phyloP scores from a whole-genome alignment of 495 filamentous ascomycete species.

The Margaritispora aquatica region DNA sequence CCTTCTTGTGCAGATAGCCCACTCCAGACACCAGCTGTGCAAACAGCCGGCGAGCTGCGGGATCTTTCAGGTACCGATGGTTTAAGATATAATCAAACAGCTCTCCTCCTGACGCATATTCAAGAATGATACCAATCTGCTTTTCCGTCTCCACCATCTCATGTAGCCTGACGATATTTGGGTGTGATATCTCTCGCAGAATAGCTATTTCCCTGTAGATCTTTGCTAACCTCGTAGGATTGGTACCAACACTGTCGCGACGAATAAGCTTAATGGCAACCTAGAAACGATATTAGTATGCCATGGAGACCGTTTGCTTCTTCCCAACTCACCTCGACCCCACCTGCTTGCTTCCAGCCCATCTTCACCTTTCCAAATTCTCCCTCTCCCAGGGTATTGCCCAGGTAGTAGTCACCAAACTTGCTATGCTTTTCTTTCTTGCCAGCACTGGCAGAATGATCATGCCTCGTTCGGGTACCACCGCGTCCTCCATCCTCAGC shows the following conservation, averaged over 20 bases:
- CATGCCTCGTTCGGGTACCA: constrained; percentile 66
- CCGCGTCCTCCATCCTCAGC: constrained; percentile 56
- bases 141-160: constrained; percentile 98
- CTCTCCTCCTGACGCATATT: constrained; percentile 96
- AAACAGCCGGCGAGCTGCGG: constrained; percentile 83
- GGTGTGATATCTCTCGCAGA: constrained; percentile 76
- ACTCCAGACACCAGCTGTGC: constrained; percentile 95
- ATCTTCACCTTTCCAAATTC: constrained; percentile 99
- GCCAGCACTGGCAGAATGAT: constrained; percentile 49
- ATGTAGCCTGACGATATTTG: constrained; percentile 94
- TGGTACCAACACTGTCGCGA: constrained; percentile 77
- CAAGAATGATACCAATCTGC: constrained; percentile 95
- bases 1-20: constrained; percentile 97
- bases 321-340: constrained; percentile 21
- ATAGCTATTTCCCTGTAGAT: constrained; percentile 97
- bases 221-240: constrained; percentile 84
- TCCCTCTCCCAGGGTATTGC: constrained; percentile 95
- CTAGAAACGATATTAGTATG: constrained; percentile 32
- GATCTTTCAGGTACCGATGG: constrained; percentile 92
- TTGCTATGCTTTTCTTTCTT: constrained; percentile 67
- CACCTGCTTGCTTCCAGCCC: constrained; percentile 96
- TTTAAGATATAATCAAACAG: constrained; percentile 98
- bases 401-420: constrained; percentile 92
- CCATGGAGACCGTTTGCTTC: constrained; percentile 2
- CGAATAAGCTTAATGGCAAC: constrained; percentile 99